These are phyloP conservation scores for Globisporangium polare DNA, from an alignment of 352 stramenopile genomes.

Conservation along the genomic window DNA sequence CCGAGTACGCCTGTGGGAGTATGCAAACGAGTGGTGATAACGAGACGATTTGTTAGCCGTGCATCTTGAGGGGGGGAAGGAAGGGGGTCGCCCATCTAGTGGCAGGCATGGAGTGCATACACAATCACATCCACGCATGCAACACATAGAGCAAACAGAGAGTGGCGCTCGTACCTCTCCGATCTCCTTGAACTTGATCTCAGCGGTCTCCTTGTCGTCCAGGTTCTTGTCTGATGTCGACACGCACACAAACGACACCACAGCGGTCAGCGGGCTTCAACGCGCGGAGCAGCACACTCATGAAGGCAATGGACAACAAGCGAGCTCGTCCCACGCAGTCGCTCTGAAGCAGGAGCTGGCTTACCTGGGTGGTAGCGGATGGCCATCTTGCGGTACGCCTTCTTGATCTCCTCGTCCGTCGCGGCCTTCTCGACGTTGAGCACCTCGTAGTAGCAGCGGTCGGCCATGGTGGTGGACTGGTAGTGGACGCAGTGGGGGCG, in stretches of 20 bases:
- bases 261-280: not conserved
- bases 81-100: not conserved
- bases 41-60: too few relatives aligned
- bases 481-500: too few relatives aligned
- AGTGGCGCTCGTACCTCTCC: conserved; percentile 50
- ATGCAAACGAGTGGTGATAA: not conserved
- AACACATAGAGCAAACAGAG: not conserved
- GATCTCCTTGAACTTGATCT: conserved; percentile 89
- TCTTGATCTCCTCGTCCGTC: conserved; percentile 79
- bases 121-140: not conserved
- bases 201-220: conserved; percentile 83
- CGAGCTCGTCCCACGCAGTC: not conserved
- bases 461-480: conserved; percentile 25
- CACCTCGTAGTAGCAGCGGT: conserved; percentile 69
- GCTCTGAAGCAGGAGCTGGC: not conserved
- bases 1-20: conserved; percentile 73
- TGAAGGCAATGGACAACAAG: not conserved
- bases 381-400: conserved; percentile 83
- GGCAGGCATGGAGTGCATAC: not conserved
- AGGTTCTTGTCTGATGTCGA: conserved; percentile 80
- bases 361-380: conserved; percentile 88
- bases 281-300: not conserved
- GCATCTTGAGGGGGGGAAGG: not conserved
- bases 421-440: conserved; percentile 67
- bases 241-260: not conserved